Conservation (phyloP, 2,329 filamentous ascomycete genomes). For the Lachnellula subtilissima region DNA sequence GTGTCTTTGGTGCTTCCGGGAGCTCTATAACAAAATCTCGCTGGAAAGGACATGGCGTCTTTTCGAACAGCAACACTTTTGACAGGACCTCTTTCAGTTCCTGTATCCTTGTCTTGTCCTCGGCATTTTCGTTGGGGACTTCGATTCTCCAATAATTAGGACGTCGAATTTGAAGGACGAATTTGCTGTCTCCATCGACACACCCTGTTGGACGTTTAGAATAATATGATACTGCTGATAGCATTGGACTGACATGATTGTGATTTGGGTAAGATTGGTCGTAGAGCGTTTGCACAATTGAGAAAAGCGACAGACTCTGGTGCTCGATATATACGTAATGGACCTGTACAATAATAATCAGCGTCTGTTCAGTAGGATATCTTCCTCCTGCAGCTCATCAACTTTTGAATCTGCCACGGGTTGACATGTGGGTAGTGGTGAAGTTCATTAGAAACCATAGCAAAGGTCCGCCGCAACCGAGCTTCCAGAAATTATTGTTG, state of each 20-base stretch:
- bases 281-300: constrained; percentile 76
- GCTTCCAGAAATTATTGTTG: neutral
- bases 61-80: constrained; percentile 77
- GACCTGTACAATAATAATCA: constrained; percentile 43
- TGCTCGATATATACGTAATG: constrained; percentile 78
- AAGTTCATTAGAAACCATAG: too few relatives aligned
- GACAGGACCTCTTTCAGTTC: constrained; percentile 65
- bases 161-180: constrained; percentile 78
- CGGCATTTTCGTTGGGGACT: constrained; percentile 60
- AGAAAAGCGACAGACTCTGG: constrained; percentile 83
- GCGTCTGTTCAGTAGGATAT: neutral
- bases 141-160: constrained; percentile 91
- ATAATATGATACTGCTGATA: too few relatives aligned
- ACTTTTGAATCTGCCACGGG: too few relatives aligned
- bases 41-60: constrained; percentile 80
- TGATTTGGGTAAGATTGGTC: constrained; percentile 82
- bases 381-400: too few relatives aligned
- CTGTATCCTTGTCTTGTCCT: constrained; percentile 59
- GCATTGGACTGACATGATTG: constrained; percentile 56
- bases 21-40: constrained; percentile 70
- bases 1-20: constrained; percentile 62
- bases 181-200: constrained; percentile 77
- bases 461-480: too few relatives aligned
- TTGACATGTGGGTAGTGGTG: too few relatives aligned
- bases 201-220: constrained; percentile 48